Percentiles rank a stretch among this genome's conserved stretches.
These are phyloP conservation scores for Vitis hybrid DNA, from an alignment of 177 flowering plant species.

Conservation along the genomic window DNA sequence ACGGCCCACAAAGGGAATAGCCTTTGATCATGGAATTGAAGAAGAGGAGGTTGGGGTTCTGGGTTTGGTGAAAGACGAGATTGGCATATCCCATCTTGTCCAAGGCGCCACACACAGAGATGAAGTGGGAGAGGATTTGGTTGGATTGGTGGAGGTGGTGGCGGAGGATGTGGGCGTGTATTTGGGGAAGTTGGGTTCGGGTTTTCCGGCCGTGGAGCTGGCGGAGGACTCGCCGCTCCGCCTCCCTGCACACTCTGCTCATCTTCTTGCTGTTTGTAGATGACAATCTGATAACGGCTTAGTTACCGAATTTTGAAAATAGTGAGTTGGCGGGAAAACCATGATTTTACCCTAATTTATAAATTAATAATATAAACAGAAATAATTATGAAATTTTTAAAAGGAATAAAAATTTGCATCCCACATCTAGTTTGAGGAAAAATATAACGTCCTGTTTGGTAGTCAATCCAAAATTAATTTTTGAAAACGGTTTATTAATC, in stretches of 20 bases:
- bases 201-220: slow-evolving; percentile 67
- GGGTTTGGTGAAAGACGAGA: slow-evolving; percentile 47
- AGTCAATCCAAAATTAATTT: too few species aligned
- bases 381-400: too few species aligned
- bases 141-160: slow-evolving; percentile 71
- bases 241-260: slow-evolving; percentile 33
- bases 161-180: slow-evolving; percentile 78
- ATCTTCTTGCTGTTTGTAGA: slow-evolving; percentile 9
- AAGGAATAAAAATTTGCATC: too few species aligned
- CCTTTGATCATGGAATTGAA: slow-evolving; percentile 85
- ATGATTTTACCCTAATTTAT: too few species aligned
- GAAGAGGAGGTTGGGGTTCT: slow-evolving; percentile 59
- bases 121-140: slow-evolving; percentile 72
- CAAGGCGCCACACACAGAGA: slow-evolving; percentile 55
- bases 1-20: slow-evolving; percentile 56
- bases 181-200: slow-evolving; percentile 52
- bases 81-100: slow-evolving; percentile 49
- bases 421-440: too few species aligned
- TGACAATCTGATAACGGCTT: background rate
- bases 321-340: too few species aligned
- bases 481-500: too few species aligned
- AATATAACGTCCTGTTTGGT: too few species aligned
- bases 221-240: slow-evolving; percentile 61
- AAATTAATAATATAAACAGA: too few species aligned
- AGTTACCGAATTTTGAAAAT: background rate